These are phyloP conservation scores for Saccharomycopsis fibuligera DNA, from an alignment of 805 yeast species.

Conservation along the genomic window DNA sequence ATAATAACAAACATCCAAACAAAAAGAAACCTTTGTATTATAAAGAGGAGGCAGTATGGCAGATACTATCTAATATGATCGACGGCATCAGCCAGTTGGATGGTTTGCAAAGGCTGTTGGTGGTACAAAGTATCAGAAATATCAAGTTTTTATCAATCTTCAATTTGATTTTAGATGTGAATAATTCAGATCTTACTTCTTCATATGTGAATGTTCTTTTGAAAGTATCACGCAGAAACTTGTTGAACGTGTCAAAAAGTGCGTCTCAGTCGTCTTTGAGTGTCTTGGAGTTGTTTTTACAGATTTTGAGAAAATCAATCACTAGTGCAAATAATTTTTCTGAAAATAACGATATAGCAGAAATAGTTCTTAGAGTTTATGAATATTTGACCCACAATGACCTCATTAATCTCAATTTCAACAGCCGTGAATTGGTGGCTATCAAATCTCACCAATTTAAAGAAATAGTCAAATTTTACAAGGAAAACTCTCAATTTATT, in stretches of 20 bases:
- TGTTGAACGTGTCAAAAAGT: slow-evolving; percentile 5
- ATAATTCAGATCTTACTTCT: neutral
- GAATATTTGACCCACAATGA: slow-evolving; percentile 8
- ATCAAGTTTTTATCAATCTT: slow-evolving; percentile 11
- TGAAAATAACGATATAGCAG: neutral
- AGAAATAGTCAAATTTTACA: slow-evolving; percentile 18
- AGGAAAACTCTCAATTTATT: slow-evolving; percentile 16
- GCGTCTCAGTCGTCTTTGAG: neutral
- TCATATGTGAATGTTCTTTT: neutral
- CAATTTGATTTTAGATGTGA: neutral
- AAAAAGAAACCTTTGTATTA: slow-evolving; percentile 6
- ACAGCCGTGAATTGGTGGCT: slow-evolving; percentile 1
- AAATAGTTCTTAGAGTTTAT: neutral
- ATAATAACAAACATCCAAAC: slow-evolving; percentile 2
- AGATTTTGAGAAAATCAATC: neutral
- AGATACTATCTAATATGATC: neutral
- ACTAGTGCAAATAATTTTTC: slow-evolving; percentile 5
- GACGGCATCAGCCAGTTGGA: neutral
- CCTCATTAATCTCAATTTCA: slow-evolving; percentile 4
- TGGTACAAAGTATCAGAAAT: slow-evolving; percentile 1
- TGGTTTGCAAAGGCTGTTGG: neutral
- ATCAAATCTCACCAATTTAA: slow-evolving; percentile 9
- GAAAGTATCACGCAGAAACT: neutral
- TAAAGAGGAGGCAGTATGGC: slow-evolving; percentile 8
- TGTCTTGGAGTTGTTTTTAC: slow-evolving; percentile 5